phyloP scores from a whole-genome alignment of 768 basidiomycete genomes.

The Psilocybe cubensis region DNA sequence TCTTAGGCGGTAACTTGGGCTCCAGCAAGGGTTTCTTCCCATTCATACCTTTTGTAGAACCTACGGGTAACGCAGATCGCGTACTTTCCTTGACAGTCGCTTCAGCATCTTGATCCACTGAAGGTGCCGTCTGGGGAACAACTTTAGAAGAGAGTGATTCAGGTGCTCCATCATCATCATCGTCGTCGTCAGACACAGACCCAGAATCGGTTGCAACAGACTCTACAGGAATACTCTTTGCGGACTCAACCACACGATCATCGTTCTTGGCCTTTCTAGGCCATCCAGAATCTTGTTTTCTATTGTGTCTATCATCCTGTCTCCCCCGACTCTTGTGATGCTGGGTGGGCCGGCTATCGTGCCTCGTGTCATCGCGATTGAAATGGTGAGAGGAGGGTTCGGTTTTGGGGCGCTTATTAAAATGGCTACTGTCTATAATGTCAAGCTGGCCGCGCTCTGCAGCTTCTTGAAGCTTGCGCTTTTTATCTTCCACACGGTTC shows the following conservation, averaged over 20 bases:
- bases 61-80: not conserved
- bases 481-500: conserved; percentile 76
- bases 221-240: not conserved
- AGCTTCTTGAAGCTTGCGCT: conserved; percentile 77
- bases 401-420: conserved; percentile 39
- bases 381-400: not conserved
- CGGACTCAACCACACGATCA: not conserved
- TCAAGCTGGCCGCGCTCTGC: conserved; percentile 77
- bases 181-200: conserved; percentile 27
- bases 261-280: conserved; percentile 3
- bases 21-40: conserved; percentile 11
- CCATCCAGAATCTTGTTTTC: conserved; percentile 12
- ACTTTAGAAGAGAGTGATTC: conserved; percentile 62
- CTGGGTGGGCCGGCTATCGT: not conserved
- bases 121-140: not conserved
- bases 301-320: not conserved
- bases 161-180: conserved; percentile 46
- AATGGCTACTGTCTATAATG: conserved; percentile 44
- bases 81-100: not conserved
- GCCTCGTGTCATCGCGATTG: not conserved
- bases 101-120: not conserved
- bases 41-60: conserved; percentile 24
- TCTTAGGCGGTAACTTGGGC: conserved; percentile 55
- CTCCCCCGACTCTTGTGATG: not conserved
- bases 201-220: conserved; percentile 10